Conservation (phyloP, 1,284 basidiomycete species). For the Moesziomyces sp. region DNA sequence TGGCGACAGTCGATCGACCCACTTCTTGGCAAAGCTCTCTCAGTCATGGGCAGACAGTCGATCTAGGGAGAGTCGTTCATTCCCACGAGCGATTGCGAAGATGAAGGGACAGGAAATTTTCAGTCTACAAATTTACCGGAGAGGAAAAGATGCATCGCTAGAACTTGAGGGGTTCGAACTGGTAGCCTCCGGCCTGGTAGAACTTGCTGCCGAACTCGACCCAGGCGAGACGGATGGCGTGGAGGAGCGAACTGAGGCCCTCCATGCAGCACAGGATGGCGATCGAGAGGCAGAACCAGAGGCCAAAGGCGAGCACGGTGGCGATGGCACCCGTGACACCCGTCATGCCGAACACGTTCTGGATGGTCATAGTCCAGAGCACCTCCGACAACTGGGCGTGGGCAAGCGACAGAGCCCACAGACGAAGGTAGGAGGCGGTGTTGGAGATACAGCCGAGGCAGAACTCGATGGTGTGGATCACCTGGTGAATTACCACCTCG, state of each 20-base stretch:
- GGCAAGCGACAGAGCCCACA: conserved; percentile 97
- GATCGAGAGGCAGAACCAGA: conserved; percentile 87
- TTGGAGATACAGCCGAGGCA: conserved; percentile 98
- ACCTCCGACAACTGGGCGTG: conserved; percentile 98
- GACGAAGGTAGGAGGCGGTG: conserved; percentile 96
- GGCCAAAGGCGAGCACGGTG: conserved; percentile 75
- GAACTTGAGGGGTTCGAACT: conserved; percentile 63
- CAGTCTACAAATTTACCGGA: neutral
- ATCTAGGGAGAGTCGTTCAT: neutral
- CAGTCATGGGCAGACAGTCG: too few species aligned
- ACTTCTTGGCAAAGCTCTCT: too few species aligned
- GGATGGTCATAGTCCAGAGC: conserved; percentile 67
- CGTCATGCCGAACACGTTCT: conserved; percentile 65
- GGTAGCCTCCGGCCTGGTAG: conserved; percentile 87
- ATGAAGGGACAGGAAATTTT: neutral
- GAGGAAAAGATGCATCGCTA: conserved; percentile 5
- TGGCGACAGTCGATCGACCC: too few species aligned
- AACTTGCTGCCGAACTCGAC: conserved; percentile 98
- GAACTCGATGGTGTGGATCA: conserved; percentile 83
- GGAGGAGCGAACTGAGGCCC: conserved; percentile 81
- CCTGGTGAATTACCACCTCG: conserved; percentile 94
- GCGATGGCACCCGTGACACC: conserved; percentile 73
- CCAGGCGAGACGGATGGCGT: conserved; percentile 96
- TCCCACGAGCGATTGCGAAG: neutral
- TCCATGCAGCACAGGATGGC: conserved; percentile 82